phyloP scores from a whole-genome alignment of 75 land plant species.

The Pinus taeda region DNA sequence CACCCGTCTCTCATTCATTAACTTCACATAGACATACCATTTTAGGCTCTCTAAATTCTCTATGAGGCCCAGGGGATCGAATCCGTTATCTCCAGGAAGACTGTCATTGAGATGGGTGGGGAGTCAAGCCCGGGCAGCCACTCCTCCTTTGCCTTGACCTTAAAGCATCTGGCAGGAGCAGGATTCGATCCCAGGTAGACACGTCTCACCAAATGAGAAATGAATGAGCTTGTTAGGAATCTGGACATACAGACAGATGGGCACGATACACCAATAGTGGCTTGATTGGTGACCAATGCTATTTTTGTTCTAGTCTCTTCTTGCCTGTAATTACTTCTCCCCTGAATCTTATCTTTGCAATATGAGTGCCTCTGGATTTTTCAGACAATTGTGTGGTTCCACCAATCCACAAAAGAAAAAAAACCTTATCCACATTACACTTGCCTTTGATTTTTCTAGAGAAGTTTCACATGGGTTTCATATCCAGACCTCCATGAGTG shows the following conservation, averaged over 20 bases:
- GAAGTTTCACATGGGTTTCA: too few relatives aligned
- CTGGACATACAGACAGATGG: constrained; percentile 33
- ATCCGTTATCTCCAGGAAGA: constrained; percentile 94
- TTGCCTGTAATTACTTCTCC: not conserved
- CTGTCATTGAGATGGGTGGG: constrained; percentile 80
- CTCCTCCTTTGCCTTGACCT: constrained; percentile 77
- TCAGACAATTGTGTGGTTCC: constrained; percentile 1
- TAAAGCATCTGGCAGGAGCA: not conserved
- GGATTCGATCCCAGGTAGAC: not conserved
- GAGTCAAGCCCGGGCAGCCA: constrained; percentile 90
- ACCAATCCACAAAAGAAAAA: too few relatives aligned
- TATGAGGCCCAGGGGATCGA: constrained; percentile 89
- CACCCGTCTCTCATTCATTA: constrained; percentile 85
- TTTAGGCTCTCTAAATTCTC: constrained; percentile 87
- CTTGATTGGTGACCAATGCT: constrained; percentile 53
- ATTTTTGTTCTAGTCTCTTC: constrained; percentile 8
- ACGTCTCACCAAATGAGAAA: constrained; percentile 21
- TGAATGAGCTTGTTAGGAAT: constrained; percentile 38
- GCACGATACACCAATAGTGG: constrained; percentile 49
- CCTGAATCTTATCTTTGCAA: not conserved
- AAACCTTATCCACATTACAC: too few relatives aligned
- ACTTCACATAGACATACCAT: constrained; percentile 93
- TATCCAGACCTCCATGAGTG: too few relatives aligned
- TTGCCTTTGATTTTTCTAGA: too few relatives aligned
- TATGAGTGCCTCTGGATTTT: not conserved